Base-by-base conservation (phyloP, 2,329 filamentous ascomycete species). In the Raffaelea arxii region DNA sequence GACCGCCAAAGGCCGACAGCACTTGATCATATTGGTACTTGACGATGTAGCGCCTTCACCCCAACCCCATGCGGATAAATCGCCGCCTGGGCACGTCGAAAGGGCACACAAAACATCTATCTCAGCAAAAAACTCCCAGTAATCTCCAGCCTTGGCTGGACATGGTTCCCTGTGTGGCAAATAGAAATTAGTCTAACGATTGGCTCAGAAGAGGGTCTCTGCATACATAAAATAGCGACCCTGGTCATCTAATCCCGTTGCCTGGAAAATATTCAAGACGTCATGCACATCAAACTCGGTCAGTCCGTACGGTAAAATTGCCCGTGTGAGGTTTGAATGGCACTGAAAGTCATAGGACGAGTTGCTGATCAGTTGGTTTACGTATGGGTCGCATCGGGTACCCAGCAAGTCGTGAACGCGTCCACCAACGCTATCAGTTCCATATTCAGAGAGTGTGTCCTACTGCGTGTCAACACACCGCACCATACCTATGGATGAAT, bases 261-360 rank as follows among this genome's bases (percentile, higher is more conserved):
- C 85, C 61, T 94, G 87, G 59, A 94, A 92, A 3, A 94, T 70
- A 57, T 94, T 94, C 46, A 94, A 71, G 1, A 94, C 86, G 60
- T 94, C 86, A 57, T 94, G 87, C 2, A 92, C 78, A 58, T 92
- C 86, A 25, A 70, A 68, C 63, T 92, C 87, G 5, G 69, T 73
- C 37, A 92, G 61, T 0, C 85, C 84, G 50, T 71, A 80, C 0
- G 82, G 80, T 1, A 81, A 51, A 3, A 92, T 77, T 0, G 87
- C 84, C 4, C 87, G 77, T 1, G 78, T 79, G 11, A 94, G 73
- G 60, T 94, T 94, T 2, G 82, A 87, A 58, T 91, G 86, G 62
- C 87, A 94, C 60, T 92, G 86, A 62, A 77, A 91, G 61, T 92
- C 82, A 59, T 88, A 92, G 25, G 72, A 71, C 43, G 77, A 72